Percentiles rank a stretch among this genome's conserved stretches.
Conservation (phyloP, 2,329 filamentous ascomycete species). For the Penicillium sp. region DNA sequence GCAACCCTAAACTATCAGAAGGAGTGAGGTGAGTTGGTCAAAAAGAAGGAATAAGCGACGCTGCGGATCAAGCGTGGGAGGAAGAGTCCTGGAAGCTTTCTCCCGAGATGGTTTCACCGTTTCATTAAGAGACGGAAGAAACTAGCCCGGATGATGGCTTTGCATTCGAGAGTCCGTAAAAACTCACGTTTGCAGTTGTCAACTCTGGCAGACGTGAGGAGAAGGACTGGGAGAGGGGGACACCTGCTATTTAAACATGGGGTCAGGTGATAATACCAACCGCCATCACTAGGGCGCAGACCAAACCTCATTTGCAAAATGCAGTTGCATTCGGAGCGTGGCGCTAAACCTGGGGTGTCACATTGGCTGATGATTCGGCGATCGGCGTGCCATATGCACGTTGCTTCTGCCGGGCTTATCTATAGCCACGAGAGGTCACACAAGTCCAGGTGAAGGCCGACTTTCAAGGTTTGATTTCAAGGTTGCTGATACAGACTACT, state of each 20-base stretch:
- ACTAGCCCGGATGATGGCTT: slow-evolving; percentile 31
- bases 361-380: slow-evolving; percentile 8
- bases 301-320: not conserved
- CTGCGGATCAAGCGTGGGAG: slow-evolving; percentile 43
- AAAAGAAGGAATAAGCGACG: slow-evolving; percentile 37
- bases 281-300: slow-evolving; percentile 13
- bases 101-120: slow-evolving; percentile 32
- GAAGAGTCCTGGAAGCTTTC: slow-evolving; percentile 53
- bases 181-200: slow-evolving; percentile 34
- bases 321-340: slow-evolving; percentile 4
- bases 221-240: slow-evolving; percentile 41
- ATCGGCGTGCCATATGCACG: slow-evolving; percentile 14
- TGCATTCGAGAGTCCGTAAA: slow-evolving; percentile 47
- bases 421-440: not conserved
- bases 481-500: not conserved
- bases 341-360: slow-evolving; percentile 12
- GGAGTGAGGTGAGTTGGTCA: slow-evolving; percentile 38
- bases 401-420: slow-evolving; percentile 1
- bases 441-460: not conserved
- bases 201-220: slow-evolving; percentile 46
- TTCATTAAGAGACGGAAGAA: slow-evolving; percentile 32
- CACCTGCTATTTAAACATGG: slow-evolving; percentile 26
- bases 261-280: slow-evolving; percentile 31
- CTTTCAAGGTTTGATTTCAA: not conserved
- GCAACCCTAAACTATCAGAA: slow-evolving; percentile 38